Conservation (phyloP, 768 basidiomycete species). For the Coprinopsis cinerea region DNA sequence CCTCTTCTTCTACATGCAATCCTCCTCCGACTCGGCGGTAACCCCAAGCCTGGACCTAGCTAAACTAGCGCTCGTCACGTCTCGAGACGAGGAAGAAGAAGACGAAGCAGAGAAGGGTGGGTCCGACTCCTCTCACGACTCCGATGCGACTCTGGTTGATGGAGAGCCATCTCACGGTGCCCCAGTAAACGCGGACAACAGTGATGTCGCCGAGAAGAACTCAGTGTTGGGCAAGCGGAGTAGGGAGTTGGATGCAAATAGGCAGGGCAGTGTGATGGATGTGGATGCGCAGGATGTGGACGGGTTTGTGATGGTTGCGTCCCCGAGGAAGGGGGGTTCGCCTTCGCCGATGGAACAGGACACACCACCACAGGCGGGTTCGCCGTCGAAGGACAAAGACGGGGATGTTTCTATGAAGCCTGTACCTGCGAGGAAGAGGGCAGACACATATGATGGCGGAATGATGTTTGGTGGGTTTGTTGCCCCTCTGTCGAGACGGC, state of each 20-base stretch:
- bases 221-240: conserved; percentile 69
- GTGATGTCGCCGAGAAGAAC: no score
- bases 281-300: conserved; percentile 42
- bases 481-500: neutral
- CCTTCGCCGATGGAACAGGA: conserved; percentile 18
- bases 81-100: conserved; percentile 86
- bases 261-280: conserved; percentile 45
- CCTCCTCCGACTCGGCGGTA: conserved; percentile 56
- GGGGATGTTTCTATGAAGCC: conserved; percentile 40
- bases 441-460: conserved; percentile 47
- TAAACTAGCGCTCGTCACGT: conserved; percentile 86
- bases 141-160: conserved; percentile 84
- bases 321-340: conserved; percentile 22
- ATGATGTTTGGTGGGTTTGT: conserved; percentile 82
- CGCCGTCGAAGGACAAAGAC: conserved; percentile 25
- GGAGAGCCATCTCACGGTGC: conserved; percentile 53
- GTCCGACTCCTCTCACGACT: conserved; percentile 81
- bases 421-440: conserved; percentile 50
- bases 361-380: no score
- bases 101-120: conserved; percentile 67
- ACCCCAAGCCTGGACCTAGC: conserved; percentile 85
- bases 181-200: no score
- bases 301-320: conserved; percentile 27
- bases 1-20: conserved; percentile 74
- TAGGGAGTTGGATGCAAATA: conserved; percentile 44